phyloP scores from a whole-genome alignment of 768 basidiomycete species.

The Podaxis sp. region DNA sequence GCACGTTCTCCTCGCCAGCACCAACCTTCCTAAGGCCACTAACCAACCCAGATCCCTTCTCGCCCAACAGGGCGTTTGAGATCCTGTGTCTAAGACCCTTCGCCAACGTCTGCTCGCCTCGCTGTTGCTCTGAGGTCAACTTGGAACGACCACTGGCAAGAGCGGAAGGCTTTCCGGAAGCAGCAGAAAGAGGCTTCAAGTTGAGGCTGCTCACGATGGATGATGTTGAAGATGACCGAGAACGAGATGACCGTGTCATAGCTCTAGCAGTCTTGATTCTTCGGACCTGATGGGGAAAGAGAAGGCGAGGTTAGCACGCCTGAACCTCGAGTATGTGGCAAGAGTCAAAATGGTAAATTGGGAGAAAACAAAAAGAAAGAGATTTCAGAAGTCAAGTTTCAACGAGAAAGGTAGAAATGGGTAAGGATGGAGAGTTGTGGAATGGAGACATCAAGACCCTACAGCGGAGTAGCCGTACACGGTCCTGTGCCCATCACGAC shows the following conservation, averaged over 20 bases:
- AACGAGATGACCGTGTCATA: slow-evolving; percentile 35
- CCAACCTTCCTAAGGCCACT: slow-evolving; percentile 17
- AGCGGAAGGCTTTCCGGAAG: slow-evolving; percentile 24
- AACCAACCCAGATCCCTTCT: slow-evolving; percentile 39
- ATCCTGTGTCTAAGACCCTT: slow-evolving; percentile 31
- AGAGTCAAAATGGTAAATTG: not conserved
- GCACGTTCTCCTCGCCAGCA: slow-evolving; percentile 16
- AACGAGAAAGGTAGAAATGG: not conserved
- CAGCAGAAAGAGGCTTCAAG: slow-evolving; percentile 31
- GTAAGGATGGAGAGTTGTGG: not conserved
- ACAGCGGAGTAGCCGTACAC: not conserved
- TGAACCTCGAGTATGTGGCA: not conserved
- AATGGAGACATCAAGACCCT: not conserved
- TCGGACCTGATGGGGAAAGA: slow-evolving; percentile 49
- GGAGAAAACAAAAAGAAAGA: not conserved
- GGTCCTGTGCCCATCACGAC: not conserved
- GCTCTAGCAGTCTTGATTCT: slow-evolving; percentile 66
- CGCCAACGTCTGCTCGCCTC: not conserved
- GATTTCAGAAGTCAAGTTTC: not conserved
- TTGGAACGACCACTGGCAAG: slow-evolving; percentile 11
- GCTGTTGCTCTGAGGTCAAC: not conserved
- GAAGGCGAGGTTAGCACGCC: slow-evolving; percentile 13
- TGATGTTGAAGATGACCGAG: slow-evolving; percentile 22
- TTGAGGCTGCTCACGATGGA: slow-evolving; percentile 24
- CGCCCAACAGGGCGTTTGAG: slow-evolving; percentile 30